Evolutionary conservation across 2,329 filamentous ascomycete species (phyloP), one percentile per base, ranked within the genome.

Genomic region (Chrysosporium keratinophilum): DNA sequence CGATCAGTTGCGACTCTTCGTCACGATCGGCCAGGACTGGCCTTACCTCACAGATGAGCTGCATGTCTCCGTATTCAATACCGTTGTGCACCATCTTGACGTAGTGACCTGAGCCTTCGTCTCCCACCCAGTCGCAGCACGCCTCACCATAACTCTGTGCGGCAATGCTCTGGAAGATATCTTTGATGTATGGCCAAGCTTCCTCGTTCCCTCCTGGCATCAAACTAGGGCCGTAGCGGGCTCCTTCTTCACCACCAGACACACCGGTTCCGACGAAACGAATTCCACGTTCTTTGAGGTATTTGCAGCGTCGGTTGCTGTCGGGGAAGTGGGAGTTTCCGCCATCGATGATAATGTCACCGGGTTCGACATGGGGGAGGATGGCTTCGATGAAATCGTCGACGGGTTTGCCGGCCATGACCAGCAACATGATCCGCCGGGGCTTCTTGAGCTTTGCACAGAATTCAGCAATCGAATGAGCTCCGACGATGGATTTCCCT

Each of bases 81-180:
- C 93, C 93, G 78, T 98, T 98, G 85, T 98, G 93, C 60, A 98
- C 93, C 93, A 98, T 98, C 87, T 98, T 98, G 80, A 98, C 91
- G 81, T 96, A 98, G 84, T 98, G 93, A 66, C 93, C 93, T 76
- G 93, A 88, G 83, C 93, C 93, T 75, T 97, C 89, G 76, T 97
- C 93, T 78, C 93, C 93, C 67, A 98, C 93, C 93, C 93, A 98
- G 76, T 98, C 93, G 71, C 93, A 98, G 84, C 93, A 98, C 62
- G 93, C 78, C 81, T 98, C 93, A 67, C 84, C 85, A 68, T 96
- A 91, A 74, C 87, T 94, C 84, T 98, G 97, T 74, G 93, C 93
- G 60, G 93, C 82, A 71, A 98, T 95, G 78, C 83, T 83, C 79
- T 98, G 93, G 81, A 98, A 95, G 69, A 98, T 87, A 67, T 97